Base-by-base conservation (phyloP, 257 asterid genomes). In the Nicotiana tomentosiformis region DNA sequence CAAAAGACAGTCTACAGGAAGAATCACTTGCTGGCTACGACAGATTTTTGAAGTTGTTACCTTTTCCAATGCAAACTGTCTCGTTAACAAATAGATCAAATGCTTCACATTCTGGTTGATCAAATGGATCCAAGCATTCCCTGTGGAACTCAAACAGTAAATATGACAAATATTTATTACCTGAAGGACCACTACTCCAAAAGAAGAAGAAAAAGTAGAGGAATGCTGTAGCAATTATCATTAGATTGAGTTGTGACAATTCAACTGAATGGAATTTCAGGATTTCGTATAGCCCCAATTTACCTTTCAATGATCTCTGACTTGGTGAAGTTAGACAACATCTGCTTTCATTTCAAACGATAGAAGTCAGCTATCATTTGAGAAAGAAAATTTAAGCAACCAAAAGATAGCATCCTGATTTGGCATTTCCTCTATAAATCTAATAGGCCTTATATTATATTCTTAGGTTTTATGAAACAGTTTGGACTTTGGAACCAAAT, bases 91-190 rank as follows among this genome's bases (percentile, higher is more conserved):
- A 95, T 79, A 95, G 67, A 85, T 94, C 97, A 77, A 86, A 84
- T 56, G 98, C 99, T 87, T 95, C 98, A 82, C 96, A 92, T 89
- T 95, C 99, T 49, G 99, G 99, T 79, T 90, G 89, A 69, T 93
- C 96, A 77, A 95, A 95, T 49, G 99, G 99, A 87, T 94, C 97
- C 90, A 91, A 81, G 77, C 94, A 95, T 88, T 95, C 99, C 70
- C 98, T 94, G 82, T 86, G 89, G 69, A 82, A 74, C 62, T 23
- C 79, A 74, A 74, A 51, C 26, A 49, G 80, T 49, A 14, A 26
- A 15, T 23, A 23, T 74, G 43, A 14, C 23, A 74, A 20, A 60
- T 23, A 23, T 23, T 23, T 14, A 46, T 49, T 43, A 14, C 14
- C 61, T 14, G 79, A 72, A 72, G 78, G 37, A 72, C 7, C 20